phyloP scores from a whole-genome alignment of 192 early-diverging fungal species.

The Backusella tuberculispora region DNA sequence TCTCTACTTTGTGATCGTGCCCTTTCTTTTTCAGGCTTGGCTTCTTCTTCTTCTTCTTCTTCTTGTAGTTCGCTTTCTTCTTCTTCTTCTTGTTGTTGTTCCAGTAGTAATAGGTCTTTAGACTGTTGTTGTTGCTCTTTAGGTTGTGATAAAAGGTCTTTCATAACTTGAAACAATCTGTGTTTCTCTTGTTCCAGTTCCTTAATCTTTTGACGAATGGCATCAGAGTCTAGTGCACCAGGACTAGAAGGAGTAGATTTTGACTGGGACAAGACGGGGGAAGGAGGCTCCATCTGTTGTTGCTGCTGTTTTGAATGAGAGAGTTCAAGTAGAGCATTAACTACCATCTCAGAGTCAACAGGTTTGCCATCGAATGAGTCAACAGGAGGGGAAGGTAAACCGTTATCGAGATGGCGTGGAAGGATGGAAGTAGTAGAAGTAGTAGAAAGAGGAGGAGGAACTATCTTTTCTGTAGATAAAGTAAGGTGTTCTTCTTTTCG shows the following conservation, averaged over 20 bases:
- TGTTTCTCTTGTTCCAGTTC: slow-evolving; percentile 25
- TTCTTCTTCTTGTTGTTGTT: neutral
- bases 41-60: neutral
- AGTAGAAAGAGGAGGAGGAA: neutral
- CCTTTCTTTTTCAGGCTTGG: neutral
- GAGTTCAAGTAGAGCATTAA: slow-evolving; percentile 19
- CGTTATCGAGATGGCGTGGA: slow-evolving; percentile 23
- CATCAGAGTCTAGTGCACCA: neutral
- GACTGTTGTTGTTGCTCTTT: neutral
- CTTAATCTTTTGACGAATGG: slow-evolving; percentile 7
- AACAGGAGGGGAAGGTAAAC: slow-evolving; percentile 27
- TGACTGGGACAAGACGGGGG: slow-evolving; percentile 8
- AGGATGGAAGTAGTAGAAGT: neutral
- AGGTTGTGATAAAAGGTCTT: slow-evolving; percentile 13
- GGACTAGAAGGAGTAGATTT: neutral
- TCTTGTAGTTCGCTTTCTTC: neutral
- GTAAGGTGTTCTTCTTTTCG: neutral
- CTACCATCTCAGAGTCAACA: slow-evolving; percentile 22
- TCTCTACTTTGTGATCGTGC: slow-evolving; percentile 14
- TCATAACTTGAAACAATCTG: slow-evolving; percentile 27
- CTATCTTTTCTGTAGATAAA: too few relatives aligned
- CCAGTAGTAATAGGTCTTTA: neutral
- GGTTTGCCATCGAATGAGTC: slow-evolving; percentile 5
- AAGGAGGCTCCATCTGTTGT: slow-evolving; percentile 13
- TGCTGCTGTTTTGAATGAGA: neutral